These are phyloP conservation scores for Amylocystis lapponica DNA, from an alignment of 768 basidiomycete genomes.

Conservation along the genomic window DNA sequence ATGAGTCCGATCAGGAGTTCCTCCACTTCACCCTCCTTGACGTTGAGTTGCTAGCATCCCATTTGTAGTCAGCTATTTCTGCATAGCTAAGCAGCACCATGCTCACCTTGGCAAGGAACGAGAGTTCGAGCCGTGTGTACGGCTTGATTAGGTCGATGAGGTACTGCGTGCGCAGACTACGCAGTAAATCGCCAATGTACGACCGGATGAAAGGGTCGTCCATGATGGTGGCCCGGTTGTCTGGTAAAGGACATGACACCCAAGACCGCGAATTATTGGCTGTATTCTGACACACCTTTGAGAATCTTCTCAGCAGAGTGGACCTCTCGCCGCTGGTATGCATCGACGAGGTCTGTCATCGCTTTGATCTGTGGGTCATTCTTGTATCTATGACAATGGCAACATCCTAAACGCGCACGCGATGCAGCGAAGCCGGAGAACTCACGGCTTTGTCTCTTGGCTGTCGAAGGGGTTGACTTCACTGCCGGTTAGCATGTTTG, in stretches of 20 bases:
- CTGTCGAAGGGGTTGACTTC: slow-evolving; percentile 99
- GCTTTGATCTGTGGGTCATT: slow-evolving; percentile 94
- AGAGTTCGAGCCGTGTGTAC: slow-evolving; percentile 89
- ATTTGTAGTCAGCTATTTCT: neutral
- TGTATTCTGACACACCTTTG: slow-evolving; percentile 61
- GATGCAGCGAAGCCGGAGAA: slow-evolving; percentile 6
- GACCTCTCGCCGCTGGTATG: slow-evolving; percentile 94
- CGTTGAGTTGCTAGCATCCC: slow-evolving; percentile 98
- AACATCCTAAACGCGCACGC: neutral
- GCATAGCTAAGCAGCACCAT: too few relatives aligned
- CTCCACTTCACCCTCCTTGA: slow-evolving; percentile 88
- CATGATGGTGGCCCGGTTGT: slow-evolving; percentile 94
- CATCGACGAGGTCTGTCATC: slow-evolving; percentile 96
- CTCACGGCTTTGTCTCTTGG: slow-evolving; percentile 97
- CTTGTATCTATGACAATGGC: slow-evolving; percentile 66
- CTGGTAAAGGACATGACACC: slow-evolving; percentile 34
- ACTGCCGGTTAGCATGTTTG: slow-evolving; percentile 97
- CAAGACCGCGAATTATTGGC: neutral
- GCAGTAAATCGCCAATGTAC: slow-evolving; percentile 96
- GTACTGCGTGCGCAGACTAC: slow-evolving; percentile 92
- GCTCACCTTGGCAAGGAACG: slow-evolving; percentile 86
- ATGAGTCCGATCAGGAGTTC: slow-evolving; percentile 91
- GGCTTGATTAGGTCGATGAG: slow-evolving; percentile 98
- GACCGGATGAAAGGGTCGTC: slow-evolving; percentile 89
- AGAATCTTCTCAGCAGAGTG: slow-evolving; percentile 97